Evolutionary conservation across 306 rosid species (phyloP).

Genomic region (Rosa lucieae): DNA sequence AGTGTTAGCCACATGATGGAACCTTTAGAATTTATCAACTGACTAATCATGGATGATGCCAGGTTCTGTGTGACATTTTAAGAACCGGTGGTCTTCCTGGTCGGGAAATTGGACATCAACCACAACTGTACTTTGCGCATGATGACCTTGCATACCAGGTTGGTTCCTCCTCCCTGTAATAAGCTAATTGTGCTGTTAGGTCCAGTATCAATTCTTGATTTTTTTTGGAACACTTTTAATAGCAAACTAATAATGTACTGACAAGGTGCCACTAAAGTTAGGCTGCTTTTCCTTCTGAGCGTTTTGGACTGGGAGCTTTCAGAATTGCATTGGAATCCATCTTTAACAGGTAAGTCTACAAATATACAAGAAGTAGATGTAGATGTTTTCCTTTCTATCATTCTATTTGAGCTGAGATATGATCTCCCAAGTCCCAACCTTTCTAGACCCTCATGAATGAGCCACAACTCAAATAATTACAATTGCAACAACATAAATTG

Average conservation of each 20-base stretch:
- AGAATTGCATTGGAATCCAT: conserved; percentile 87
- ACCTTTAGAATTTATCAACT: background rate
- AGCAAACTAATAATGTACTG: conserved; percentile 35
- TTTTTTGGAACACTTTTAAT: conserved; percentile 18
- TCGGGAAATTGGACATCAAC: conserved; percentile 63
- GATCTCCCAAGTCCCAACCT: background rate
- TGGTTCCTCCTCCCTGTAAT: conserved; percentile 29
- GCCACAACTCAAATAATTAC: background rate
- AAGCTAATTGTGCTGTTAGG: conserved; percentile 14
- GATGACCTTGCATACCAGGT: conserved; percentile 97
- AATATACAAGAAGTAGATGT: conserved; percentile 11
- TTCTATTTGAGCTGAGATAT: background rate
- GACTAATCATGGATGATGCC: conserved; percentile 30
- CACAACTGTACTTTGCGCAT: conserved; percentile 70
- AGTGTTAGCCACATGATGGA: background rate
- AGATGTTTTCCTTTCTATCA: background rate
- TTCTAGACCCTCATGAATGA: background rate
- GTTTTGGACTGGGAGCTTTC: conserved; percentile 97
- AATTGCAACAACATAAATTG: background rate
- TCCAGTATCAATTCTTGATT: conserved; percentile 16
- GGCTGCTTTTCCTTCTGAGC: conserved; percentile 93
- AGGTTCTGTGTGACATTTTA: conserved; percentile 91
- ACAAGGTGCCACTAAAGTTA: conserved; percentile 54
- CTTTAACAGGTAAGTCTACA: conserved; percentile 62
- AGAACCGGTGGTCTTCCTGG: conserved; percentile 94